A percentile compares a stretch with the other conserved stretches of the same genome.
These are phyloP conservation scores for Acarospora socialis DNA, from an alignment of 2,329 filamentous ascomycete species.

Conservation along the genomic window DNA sequence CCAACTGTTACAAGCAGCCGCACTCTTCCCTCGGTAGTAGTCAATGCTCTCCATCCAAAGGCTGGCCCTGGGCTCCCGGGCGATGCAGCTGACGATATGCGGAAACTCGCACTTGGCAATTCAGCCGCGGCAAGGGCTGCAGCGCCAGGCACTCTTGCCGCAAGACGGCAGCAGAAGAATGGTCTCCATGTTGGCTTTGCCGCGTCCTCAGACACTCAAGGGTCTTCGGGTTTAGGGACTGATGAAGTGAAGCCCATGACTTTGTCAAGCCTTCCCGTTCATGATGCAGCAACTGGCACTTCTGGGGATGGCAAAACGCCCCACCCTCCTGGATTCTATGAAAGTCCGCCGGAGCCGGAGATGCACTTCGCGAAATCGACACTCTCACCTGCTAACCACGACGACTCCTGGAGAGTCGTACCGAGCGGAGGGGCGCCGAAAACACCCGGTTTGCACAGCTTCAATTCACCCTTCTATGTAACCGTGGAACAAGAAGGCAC, in stretches of 20 bases:
- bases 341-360: neutral
- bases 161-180: slow-evolving; percentile 19
- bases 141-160: slow-evolving; percentile 8
- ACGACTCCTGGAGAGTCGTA: slow-evolving; percentile 8
- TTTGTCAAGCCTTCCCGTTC: too few species aligned
- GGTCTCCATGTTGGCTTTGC: slow-evolving; percentile 45
- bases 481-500: slow-evolving; percentile 14
- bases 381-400: slow-evolving; percentile 4
- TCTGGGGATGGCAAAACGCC: neutral
- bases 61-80: too few species aligned
- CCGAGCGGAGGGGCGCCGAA: slow-evolving; percentile 15
- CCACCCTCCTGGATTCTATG: too few species aligned
- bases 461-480: slow-evolving; percentile 25
- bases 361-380: neutral
- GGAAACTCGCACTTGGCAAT: slow-evolving; percentile 9
- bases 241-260: too few species aligned
- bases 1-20: slow-evolving; percentile 18
- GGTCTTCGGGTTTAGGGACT: too few species aligned
- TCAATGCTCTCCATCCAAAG: too few species aligned
- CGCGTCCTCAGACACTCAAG: too few species aligned
- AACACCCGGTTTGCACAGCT: slow-evolving; percentile 23
- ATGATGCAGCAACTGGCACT: too few species aligned
- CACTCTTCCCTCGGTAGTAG: too few species aligned
- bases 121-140: slow-evolving; percentile 6
- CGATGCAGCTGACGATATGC: slow-evolving; percentile 8